These are phyloP conservation scores for Zalerion maritima DNA, from an alignment of 495 filamentous ascomycete species.

Conservation along the genomic window DNA sequence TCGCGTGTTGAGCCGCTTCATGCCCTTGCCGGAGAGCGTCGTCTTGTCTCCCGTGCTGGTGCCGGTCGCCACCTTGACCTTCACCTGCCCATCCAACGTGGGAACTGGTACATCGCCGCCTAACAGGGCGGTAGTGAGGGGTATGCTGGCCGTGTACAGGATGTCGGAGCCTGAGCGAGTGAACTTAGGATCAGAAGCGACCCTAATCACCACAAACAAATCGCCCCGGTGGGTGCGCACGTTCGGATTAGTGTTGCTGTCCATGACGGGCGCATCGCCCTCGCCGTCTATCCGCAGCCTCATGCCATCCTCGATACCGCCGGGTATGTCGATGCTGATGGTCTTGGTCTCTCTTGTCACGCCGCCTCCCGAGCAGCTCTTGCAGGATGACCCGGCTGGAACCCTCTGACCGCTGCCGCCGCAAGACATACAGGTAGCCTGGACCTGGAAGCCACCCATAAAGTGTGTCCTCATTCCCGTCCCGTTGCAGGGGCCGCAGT, in stretches of 20 bases:
- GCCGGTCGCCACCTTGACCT: conserved; percentile 74
- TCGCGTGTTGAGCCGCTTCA: conserved; percentile 57
- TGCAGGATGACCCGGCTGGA: conserved; percentile 67
- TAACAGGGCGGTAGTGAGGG: conserved; percentile 81
- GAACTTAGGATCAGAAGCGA: conserved; percentile 75
- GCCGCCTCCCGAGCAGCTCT: conserved; percentile 62
- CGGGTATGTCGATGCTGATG: conserved; percentile 77
- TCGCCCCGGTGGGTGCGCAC: conserved; percentile 56
- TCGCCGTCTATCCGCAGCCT: conserved; percentile 63
- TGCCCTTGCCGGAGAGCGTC: conserved; percentile 74
- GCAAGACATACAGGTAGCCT: conserved; percentile 71
- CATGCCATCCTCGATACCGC: conserved; percentile 93
- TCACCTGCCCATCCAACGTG: conserved; percentile 79
- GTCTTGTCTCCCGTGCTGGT: conserved; percentile 87
- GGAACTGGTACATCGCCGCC: conserved; percentile 83
- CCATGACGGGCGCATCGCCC: conserved; percentile 71
- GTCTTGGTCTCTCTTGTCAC: conserved; percentile 64
- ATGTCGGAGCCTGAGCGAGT: conserved; percentile 74
- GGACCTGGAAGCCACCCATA: conserved; percentile 92
- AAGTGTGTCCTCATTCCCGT: conserved; percentile 77
- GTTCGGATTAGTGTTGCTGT: conserved; percentile 41
- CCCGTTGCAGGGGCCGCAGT: conserved; percentile 70
- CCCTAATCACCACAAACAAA: conserved; percentile 72
- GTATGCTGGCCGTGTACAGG: conserved; percentile 79
- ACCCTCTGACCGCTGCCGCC: conserved; percentile 56